Evolutionary conservation across 139 green algal genomes (phyloP).

Genomic region (Tetradesmus obliquus): DNA sequence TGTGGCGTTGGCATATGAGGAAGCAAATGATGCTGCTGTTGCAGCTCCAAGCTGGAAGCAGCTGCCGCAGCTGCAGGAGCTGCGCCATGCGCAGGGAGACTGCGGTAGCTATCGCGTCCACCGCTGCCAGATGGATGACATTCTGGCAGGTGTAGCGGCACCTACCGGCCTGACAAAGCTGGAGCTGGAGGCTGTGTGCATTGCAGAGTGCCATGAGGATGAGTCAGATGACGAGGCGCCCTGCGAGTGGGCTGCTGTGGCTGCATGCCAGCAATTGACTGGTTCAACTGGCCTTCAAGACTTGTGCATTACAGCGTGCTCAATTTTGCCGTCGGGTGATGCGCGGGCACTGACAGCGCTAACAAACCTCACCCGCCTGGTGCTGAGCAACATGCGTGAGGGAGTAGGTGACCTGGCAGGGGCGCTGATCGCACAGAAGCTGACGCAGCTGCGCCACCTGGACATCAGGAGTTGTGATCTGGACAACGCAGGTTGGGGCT

Average conservation of each 20-base stretch:
- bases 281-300: neutral
- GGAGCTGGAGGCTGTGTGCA: neutral
- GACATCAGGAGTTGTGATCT: neutral
- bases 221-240: neutral
- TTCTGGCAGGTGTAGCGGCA: neutral
- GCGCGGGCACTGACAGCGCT: neutral
- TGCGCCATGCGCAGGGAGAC: neutral
- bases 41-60: neutral
- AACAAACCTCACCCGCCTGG: neutral
- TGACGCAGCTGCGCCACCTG: neutral
- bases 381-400: neutral
- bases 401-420: neutral
- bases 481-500: neutral
- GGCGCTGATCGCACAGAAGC: neutral
- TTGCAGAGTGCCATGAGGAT: neutral
- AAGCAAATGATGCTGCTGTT: neutral
- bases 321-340: neutral
- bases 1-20: neutral
- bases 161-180: neutral
- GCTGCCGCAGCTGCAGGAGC: neutral
- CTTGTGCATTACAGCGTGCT: neutral
- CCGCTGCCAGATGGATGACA: neutral
- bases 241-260: neutral
- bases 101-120: neutral
- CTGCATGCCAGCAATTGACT: neutral